A percentile compares a stretch with the other conserved stretches of the same genome.
phyloP scores from a whole-genome alignment of 768 basidiomycete genomes.

The Hericium alpestre region DNA sequence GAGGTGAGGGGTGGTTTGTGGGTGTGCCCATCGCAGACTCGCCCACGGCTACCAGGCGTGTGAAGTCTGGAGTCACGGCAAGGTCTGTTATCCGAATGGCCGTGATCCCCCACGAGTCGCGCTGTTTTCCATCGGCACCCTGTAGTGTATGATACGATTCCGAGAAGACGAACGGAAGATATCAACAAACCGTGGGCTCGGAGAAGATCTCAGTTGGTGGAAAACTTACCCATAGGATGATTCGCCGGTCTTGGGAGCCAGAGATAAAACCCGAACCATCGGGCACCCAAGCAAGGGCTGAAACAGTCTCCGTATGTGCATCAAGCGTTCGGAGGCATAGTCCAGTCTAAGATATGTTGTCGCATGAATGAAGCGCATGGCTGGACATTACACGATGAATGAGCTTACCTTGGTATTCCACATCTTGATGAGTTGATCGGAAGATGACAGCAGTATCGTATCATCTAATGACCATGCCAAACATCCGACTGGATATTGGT shows the following conservation, averaged over 20 bases:
- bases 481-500: constrained; percentile 66
- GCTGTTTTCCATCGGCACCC: constrained; percentile 66
- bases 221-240: constrained; percentile 67
- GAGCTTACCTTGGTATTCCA: constrained; percentile 79
- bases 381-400: neutral
- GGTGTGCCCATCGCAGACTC: constrained; percentile 33
- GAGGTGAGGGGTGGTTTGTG: constrained; percentile 3
- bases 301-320: constrained; percentile 74
- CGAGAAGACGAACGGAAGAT: constrained; percentile 1
- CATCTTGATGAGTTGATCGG: constrained; percentile 74
- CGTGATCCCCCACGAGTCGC: constrained; percentile 56
- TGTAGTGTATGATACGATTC: constrained; percentile 21
- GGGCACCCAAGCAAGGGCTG: constrained; percentile 79
- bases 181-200: constrained; percentile 2
- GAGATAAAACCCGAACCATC: constrained; percentile 87
- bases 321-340: constrained; percentile 52
- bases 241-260: constrained; percentile 74
- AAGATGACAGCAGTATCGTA: constrained; percentile 66
- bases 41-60: constrained; percentile 77
- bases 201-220: constrained; percentile 1
- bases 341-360: constrained; percentile 47
- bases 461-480: constrained; percentile 94
- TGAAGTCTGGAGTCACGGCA: constrained; percentile 75
- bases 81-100: constrained; percentile 81
- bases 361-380: constrained; percentile 5